A percentile compares a stretch with the other conserved stretches of the same genome.
Conservation (phyloP, 1,139 yeast species). For the Geotrichum carabidarum region DNA sequence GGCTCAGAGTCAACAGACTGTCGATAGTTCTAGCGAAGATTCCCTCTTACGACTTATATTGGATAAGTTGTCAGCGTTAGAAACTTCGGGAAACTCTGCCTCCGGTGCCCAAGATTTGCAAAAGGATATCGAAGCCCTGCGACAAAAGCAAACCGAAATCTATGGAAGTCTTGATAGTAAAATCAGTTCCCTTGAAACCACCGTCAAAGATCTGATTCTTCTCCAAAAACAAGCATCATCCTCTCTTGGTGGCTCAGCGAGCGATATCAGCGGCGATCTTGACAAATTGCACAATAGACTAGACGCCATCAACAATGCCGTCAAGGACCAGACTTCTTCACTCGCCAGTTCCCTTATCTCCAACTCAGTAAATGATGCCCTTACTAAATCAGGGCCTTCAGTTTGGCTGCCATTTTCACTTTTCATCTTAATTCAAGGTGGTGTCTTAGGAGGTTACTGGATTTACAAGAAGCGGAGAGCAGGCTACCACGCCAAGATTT, state of each 20-base stretch:
- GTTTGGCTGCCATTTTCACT: constrained; percentile 30
- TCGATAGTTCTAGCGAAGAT: no score
- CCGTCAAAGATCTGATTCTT: constrained; percentile 11
- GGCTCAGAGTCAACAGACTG: neutral
- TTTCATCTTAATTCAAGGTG: constrained; percentile 31
- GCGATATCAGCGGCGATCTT: constrained; percentile 22
- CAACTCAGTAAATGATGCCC: constrained; percentile 30
- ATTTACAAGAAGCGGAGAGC: constrained; percentile 29
- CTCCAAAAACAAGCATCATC: constrained; percentile 11
- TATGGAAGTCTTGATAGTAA: constrained; percentile 10
- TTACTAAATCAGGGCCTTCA: constrained; percentile 31
- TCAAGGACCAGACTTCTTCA: constrained; percentile 30
- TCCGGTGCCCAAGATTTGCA: neutral
- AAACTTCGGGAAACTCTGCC: neutral
- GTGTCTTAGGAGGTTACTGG: constrained; percentile 29
- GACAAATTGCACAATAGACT: constrained; percentile 24
- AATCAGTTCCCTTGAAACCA: constrained; percentile 11
- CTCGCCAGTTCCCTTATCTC: constrained; percentile 28
- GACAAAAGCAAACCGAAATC: constrained; percentile 4
- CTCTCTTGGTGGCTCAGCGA: constrained; percentile 19
- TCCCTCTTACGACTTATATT: neutral
- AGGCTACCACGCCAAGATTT: constrained; percentile 33
- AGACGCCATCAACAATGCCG: constrained; percentile 25
- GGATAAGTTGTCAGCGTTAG: neutral
- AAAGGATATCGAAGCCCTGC: constrained; percentile 4